phyloP scores from a whole-genome alignment of 352 stramenopile genomes.

The Phytopythium boreale region DNA sequence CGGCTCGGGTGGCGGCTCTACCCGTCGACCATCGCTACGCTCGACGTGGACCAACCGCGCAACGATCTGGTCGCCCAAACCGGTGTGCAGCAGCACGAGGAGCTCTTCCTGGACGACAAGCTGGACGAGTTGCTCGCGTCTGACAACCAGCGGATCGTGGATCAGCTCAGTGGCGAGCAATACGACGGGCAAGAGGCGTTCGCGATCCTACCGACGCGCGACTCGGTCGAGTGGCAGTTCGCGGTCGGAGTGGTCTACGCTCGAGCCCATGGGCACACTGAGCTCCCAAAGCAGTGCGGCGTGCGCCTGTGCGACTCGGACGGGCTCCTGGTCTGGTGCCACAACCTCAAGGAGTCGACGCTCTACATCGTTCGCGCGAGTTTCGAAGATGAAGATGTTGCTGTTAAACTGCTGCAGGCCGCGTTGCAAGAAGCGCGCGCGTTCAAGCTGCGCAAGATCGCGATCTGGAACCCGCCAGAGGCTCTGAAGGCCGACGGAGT shows the following conservation, averaged over 20 bases:
- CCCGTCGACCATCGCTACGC: slow-evolving; percentile 35
- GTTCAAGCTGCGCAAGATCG: slow-evolving; percentile 37
- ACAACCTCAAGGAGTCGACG: slow-evolving; percentile 58
- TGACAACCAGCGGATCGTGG: slow-evolving; percentile 34
- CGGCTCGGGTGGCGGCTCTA: slow-evolving; percentile 52
- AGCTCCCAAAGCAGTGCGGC: slow-evolving; percentile 38
- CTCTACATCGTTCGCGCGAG: slow-evolving; percentile 50
- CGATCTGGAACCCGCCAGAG: slow-evolving; percentile 38
- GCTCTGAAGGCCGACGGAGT: slow-evolving; percentile 21
- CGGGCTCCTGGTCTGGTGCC: slow-evolving; percentile 61
- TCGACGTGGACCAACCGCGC: slow-evolving; percentile 17
- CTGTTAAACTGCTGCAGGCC: slow-evolving; percentile 22
- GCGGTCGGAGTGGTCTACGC: slow-evolving; percentile 55
- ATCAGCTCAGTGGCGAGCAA: slow-evolving; percentile 22
- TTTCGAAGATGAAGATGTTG: slow-evolving; percentile 19
- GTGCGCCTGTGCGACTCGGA: slow-evolving; percentile 26
- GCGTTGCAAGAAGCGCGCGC: slow-evolving; percentile 37
- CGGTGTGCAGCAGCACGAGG: no score
- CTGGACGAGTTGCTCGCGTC: slow-evolving; percentile 35
- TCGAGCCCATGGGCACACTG: slow-evolving; percentile 20
- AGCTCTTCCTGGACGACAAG: slow-evolving; percentile 29
- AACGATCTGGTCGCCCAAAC: slow-evolving; percentile 6
- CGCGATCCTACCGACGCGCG: slow-evolving; percentile 35
- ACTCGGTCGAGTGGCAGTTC: slow-evolving; percentile 71
- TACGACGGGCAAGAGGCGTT: slow-evolving; percentile 39